Base-by-base conservation (phyloP, 495 filamentous ascomycete genomes). In the Penicillium soppii region DNA sequence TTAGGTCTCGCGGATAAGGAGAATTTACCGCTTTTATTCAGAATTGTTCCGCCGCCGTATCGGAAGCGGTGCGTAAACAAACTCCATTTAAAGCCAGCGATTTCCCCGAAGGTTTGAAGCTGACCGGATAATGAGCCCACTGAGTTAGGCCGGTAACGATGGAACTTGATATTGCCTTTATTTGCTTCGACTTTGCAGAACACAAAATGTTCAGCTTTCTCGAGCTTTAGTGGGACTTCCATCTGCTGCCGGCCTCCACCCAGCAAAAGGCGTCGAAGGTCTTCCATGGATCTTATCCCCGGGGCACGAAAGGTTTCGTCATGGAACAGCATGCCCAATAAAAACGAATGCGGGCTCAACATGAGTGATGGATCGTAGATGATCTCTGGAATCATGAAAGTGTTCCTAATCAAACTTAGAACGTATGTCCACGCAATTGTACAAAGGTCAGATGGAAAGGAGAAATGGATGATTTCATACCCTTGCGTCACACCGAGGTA, bases 371-470 rank as follows among this genome's bases (percentile, higher is more conserved):
- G 54, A 52, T 61, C 60, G 40, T 61, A 32, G 22, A 66, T 61
- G 25, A 66, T 66, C 47, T 63, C 54, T 20, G 59, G 60, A 22
- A 66, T 44, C 16, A 43, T 39, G 44, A 66, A 66, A 35, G 47
- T 59, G 30, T 63, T 63, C n/a, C 56, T 63, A 52, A 40, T 9
- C 25, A 27, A 27, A 27, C 9, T 27, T 27, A 27, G 25, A 27
- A 27, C 25, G 25, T 27, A 4, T 27, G 25, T 27, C 25, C 25
- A 27, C 25, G 25, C 25, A 27, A 27, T 27, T 27, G 25, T 27
- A 27, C 25, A 27, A 27, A 27, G 25, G 25, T 27, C 25, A 27
- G 25, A 27, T 9, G 25, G 25, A 27, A 27, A 27, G 5, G 25
- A 27, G 25, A 27, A 27, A 27, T 27, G 25, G 25, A 27, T 27